Base-by-base conservation (phyloP, 345 rosid genomes). In the Eucalyptus caleyi region DNA sequence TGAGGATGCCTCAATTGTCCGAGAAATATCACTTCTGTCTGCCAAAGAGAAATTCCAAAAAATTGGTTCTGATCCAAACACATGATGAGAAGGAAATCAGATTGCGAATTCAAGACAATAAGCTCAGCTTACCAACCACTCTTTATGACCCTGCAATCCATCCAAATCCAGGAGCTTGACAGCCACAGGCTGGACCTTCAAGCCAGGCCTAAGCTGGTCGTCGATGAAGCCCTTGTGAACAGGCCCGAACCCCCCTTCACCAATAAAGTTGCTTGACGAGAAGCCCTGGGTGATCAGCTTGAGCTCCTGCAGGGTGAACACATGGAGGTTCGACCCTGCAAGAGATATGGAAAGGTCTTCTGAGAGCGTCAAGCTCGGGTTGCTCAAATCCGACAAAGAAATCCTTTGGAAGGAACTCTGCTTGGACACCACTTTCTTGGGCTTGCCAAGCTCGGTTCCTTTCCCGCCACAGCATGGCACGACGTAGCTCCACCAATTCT, bases 161-260 rank as follows among this genome's bases (percentile, higher is more conserved):
- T 97, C 98, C 89, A 94, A 94, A 89, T 97, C 97, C 87, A 97
- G 89, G 23, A 92, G 92, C 94, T 97, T 97, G 37, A 97, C 98
- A 11, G 99, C 99, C 3, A 97, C 99, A 24, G 99, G 96, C 90
- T 96, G 98, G 50, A 98, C 97, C 90, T 94, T 93, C 90, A 97
- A 93, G 56, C 99, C 97, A 45, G 95, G 97, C 80, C 96, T 93
- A 69, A 97, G 95, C 92, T 95, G 96, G 72, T 97, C 99, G 87
- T 97, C 99, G 15, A 97, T 89, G 91, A 97, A 97, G 2, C 98
- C 99, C 65, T 97, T 97, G 42, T 97, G 96, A 59, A 97, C 99
- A 1, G 94, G 97, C 59, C 99, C 99, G 40, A 97, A 97, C 89
- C 99, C 99, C 49, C 99, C 99, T 91, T 96, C 98, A 2, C 99